These are phyloP conservation scores for Effrenium voratum DNA, from an alignment of 73 alveolate genomes.

Conservation along the genomic window DNA sequence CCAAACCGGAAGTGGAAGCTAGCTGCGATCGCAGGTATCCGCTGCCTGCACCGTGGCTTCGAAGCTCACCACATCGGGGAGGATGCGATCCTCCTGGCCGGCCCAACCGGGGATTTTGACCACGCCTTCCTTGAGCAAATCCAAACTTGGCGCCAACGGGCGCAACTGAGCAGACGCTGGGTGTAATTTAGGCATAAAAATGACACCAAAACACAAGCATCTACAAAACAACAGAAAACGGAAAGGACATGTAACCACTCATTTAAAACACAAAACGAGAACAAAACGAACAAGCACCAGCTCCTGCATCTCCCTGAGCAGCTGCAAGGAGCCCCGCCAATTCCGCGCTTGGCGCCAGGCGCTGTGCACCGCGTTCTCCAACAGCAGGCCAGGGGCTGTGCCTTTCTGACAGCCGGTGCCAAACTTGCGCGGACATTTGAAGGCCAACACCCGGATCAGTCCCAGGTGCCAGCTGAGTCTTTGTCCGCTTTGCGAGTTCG, in stretches of 20 bases:
- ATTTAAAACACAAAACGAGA: background rate
- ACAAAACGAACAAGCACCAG: background rate
- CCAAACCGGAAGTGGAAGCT: no score
- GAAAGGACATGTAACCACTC: background rate
- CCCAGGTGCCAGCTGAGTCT: no score
- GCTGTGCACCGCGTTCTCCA: constrained; percentile 48
- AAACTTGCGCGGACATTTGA: no score
- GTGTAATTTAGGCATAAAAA: background rate
- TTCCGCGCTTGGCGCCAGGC: constrained; percentile 74
- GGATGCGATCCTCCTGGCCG: constrained; percentile 7
- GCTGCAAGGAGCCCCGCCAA: constrained; percentile 57
- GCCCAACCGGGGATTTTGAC: background rate
- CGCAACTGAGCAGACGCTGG: background rate
- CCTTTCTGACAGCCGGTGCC: background rate
- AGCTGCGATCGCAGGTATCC: no score
- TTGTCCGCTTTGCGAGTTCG: no score
- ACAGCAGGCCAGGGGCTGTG: background rate
- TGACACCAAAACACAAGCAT: background rate
- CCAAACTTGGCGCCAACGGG: no score
- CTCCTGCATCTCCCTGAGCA: constrained; percentile 53
- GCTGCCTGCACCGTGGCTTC: constrained; percentile 61
- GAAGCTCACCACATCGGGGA: constrained; percentile 61
- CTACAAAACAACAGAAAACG: background rate
- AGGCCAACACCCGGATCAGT: no score
- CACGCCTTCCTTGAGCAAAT: background rate